These are phyloP conservation scores for Rubroshorea leprosula DNA, from an alignment of 345 rosid species.

Conservation along the genomic window DNA sequence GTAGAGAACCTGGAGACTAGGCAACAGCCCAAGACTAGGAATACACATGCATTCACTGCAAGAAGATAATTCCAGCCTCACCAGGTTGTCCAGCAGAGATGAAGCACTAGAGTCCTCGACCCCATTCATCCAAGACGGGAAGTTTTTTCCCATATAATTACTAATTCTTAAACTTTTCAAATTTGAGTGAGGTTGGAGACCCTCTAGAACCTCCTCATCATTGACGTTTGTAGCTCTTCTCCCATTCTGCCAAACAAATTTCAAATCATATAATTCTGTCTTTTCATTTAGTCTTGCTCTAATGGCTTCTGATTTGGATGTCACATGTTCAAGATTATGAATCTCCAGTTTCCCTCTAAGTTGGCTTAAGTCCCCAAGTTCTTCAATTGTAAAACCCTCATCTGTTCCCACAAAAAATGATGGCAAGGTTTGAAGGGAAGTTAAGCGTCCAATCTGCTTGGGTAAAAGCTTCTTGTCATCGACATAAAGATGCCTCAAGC, in stretches of 20 bases:
- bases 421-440: constrained; percentile 6
- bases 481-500: constrained; percentile 2
- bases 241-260: not conserved
- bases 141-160: not conserved
- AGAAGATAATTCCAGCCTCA: too few species aligned
- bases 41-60: too few species aligned
- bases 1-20: too few species aligned
- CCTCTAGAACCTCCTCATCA: constrained; percentile 4
- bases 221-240: not conserved
- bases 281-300: not conserved
- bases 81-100: too few species aligned
- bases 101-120: too few species aligned
- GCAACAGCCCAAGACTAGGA: too few species aligned
- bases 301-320: not conserved
- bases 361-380: constrained; percentile 3
- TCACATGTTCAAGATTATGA: not conserved
- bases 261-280: not conserved
- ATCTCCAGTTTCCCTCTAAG: not conserved
- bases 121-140: constrained; percentile 9
- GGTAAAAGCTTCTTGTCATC: not conserved
- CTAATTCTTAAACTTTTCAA: constrained; percentile 10
- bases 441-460: not conserved
- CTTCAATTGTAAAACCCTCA: constrained; percentile 9
- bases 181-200: constrained; percentile 2
- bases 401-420: not conserved